A percentile compares a stretch with the other conserved stretches of the same genome.
These are phyloP conservation scores for Paramecium tetraurelia DNA, from an alignment of 73 alveolate species.

Conservation along the genomic window DNA sequence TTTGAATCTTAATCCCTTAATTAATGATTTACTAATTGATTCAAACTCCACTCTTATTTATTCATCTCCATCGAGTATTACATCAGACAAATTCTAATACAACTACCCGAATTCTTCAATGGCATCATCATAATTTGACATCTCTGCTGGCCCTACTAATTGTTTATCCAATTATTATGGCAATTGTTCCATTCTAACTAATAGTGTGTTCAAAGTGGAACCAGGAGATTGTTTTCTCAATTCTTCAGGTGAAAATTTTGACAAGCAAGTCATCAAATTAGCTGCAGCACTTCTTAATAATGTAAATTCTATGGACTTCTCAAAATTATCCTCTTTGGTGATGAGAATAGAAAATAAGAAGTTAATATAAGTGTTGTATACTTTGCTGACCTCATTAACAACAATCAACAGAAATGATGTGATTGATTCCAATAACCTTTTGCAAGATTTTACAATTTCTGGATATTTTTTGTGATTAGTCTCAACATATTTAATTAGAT, in stretches of 20 bases:
- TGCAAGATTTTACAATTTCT: constrained; percentile 15
- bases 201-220: not conserved
- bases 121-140: not conserved
- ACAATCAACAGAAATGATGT: constrained; percentile 16
- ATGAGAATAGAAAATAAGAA: not conserved
- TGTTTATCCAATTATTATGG: not conserved
- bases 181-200: not conserved
- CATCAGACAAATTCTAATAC: not conserved
- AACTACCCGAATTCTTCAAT: not conserved
- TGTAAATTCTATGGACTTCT: not conserved
- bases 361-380: not conserved
- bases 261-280: not conserved
- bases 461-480: constrained; percentile 10
- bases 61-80: constrained; percentile 29
- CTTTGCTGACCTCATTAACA: not conserved
- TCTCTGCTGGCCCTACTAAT: not conserved
- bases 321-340: constrained; percentile 36
- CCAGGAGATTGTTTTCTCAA: constrained; percentile 15
- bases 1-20: constrained; percentile 20
- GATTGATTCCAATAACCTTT: constrained; percentile 39
- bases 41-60: not conserved
- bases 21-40: not conserved
- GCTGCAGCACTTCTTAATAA: constrained; percentile 6
- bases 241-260: not conserved
- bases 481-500: constrained; percentile 35